Evolutionary conservation across 305 asterid species (phyloP).

Genomic region (Fraxinus angustifolia): DNA sequence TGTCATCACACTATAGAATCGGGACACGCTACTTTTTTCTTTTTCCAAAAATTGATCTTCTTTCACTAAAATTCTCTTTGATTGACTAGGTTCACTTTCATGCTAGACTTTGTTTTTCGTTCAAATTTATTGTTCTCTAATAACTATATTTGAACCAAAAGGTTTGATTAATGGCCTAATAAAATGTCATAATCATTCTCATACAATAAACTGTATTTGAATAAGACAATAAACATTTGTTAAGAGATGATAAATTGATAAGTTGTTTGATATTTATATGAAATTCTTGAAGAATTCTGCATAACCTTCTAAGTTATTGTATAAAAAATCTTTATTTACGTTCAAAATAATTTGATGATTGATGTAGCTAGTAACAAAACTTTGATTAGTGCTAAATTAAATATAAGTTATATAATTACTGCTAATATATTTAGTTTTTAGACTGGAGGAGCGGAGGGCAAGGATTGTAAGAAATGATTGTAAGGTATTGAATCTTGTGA

Average conservation of each 20-base stretch:
- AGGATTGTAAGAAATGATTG: not conserved
- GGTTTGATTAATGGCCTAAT: not conserved
- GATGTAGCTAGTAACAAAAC: not conserved
- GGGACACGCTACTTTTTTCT: not conserved
- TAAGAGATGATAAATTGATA: not conserved
- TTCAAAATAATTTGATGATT: not conserved
- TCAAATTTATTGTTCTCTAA: not conserved
- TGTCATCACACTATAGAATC: not conserved
- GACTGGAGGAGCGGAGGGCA: not conserved
- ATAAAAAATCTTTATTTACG: not conserved
- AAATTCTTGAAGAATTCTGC: not conserved
- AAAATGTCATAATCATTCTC: not conserved
- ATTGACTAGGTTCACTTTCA: not conserved
- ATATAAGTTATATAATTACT: not conserved
- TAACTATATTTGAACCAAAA: not conserved
- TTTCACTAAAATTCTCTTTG: not conserved
- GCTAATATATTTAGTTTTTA: not conserved
- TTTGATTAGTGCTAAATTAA: not conserved
- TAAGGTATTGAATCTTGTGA: not conserved
- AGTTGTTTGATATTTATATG: not conserved
- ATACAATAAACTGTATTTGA: not conserved
- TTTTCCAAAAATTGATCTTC: not conserved
- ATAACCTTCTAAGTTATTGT: not conserved
- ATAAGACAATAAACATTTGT: not conserved
- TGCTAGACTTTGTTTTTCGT: not conserved